Evolutionary conservation across 495 filamentous ascomycete species (phyloP), one percentile per base, ranked within the genome.

Genomic region (Talaromyces liani): DNA sequence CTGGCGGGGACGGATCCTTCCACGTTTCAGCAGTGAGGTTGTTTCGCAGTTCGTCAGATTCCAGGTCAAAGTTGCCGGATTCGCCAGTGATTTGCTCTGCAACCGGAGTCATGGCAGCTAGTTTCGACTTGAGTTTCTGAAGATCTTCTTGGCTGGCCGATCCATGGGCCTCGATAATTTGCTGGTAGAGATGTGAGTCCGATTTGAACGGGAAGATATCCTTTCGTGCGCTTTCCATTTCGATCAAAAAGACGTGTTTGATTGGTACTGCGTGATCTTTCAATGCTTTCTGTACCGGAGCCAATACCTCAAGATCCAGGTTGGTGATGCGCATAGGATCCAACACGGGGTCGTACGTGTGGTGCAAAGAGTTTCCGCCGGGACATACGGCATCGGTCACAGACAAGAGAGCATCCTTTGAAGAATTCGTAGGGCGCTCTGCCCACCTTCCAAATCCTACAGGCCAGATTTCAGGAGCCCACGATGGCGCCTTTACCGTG

Each of bases 261-360:
- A 78, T 70, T 2, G 60, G 66, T 1, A 71, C 64, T 18, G 69
- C 57, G 18, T 67, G 65, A 18, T 72, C 63, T 18, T 69, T 71
- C 6, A 78, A 58, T 7, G 69, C 67, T 45, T 64, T 64, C 10
- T 65, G 25, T 10, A 77, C 51, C 14, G 72, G 68, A 51, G 67
- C 67, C 4, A 79, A 53, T 0, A 79, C n/a, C 2, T 70, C 64
- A 2, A 67, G 66, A 34, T 78, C 70, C 24, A 79, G 65, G 45
- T 79, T 79, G 2, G 73, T 71, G 36, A 79, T 74, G 14, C 71
- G 67, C 20, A 79, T 63, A 6, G 77, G 77, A 66, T 79, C 77
- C 0, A 68, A 59, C 1, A 67, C 64, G 0, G 76, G 70, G 18
- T 72, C 68, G 53, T 79, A 79, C 27, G 58, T 64, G 18, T 63